phyloP scores from a whole-genome alignment of 371 early-diverging fungal species.

The Mortierella sp. region DNA sequence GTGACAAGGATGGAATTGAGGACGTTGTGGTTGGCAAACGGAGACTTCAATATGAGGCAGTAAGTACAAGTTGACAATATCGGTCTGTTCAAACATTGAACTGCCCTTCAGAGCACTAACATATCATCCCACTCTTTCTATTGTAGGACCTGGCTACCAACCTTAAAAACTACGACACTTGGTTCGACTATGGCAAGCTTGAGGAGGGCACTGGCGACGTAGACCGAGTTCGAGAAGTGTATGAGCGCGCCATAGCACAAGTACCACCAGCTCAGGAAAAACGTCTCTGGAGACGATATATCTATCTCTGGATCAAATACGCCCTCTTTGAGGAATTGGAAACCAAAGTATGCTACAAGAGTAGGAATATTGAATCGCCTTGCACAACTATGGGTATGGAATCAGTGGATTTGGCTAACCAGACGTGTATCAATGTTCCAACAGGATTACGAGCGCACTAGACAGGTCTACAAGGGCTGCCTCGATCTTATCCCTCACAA shows the following conservation, averaged over 20 bases:
- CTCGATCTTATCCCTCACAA: constrained; percentile 93
- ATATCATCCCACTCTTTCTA: too few species aligned
- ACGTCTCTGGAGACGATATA: constrained; percentile 94
- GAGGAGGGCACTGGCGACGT: constrained; percentile 86
- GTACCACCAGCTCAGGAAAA: constrained; percentile 90
- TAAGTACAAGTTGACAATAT: constrained; percentile 24
- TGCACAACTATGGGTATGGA: too few species aligned
- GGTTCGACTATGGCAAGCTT: constrained; percentile 94
- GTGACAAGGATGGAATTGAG: constrained; percentile 89
- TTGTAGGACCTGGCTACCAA: constrained; percentile 73
- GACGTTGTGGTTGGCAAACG: constrained; percentile 89
- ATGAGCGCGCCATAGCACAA: constrained; percentile 94
- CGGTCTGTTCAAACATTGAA: too few species aligned
- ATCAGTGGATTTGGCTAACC: background rate
- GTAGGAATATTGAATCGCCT: background rate
- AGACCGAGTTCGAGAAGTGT: constrained; percentile 88
- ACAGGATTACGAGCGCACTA: constrained; percentile 82
- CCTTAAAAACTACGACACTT: constrained; percentile 92
- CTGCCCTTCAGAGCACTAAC: too few species aligned
- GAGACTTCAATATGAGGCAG: constrained; percentile 89
- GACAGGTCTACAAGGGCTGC: constrained; percentile 87
- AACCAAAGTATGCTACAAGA: constrained; percentile 62
- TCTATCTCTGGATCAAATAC: constrained; percentile 98
- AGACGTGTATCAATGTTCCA: background rate
- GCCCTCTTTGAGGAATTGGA: constrained; percentile 94